Percentiles rank a stretch among this genome's conserved stretches.
Conservation (phyloP, 108 stramenopile genomes). For the Aurantiochytrium sp. region DNA sequence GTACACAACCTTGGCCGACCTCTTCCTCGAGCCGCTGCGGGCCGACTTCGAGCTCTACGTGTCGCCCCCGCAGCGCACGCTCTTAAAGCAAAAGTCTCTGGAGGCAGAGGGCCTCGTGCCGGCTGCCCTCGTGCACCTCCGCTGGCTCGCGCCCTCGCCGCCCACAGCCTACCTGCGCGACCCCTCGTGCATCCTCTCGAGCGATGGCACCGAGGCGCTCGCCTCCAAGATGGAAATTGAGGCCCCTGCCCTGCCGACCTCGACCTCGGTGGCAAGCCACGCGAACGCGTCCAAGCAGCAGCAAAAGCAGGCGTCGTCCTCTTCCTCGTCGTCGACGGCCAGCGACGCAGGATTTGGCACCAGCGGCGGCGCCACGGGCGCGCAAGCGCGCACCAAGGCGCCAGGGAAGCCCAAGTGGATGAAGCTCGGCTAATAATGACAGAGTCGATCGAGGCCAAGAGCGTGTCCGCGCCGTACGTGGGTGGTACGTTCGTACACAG, state of each 20-base stretch:
- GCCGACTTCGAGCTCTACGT: background rate
- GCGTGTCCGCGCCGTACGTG: no score
- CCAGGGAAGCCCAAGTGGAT: background rate
- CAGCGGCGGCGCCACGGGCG: no score
- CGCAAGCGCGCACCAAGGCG: background rate
- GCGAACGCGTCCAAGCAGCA: background rate
- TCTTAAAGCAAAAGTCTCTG: background rate
- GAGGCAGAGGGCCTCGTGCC: background rate
- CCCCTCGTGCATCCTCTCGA: background rate
- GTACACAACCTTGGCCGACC: background rate
- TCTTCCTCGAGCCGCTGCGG: background rate
- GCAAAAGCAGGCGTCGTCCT: no score
- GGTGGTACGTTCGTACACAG: no score
- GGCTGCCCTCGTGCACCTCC: constrained; percentile 10
- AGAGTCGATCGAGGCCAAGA: no score
- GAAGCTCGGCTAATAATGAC: background rate
- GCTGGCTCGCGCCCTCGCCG: background rate
- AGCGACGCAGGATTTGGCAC: no score
- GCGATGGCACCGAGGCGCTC: no score
- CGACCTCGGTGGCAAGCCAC: background rate
- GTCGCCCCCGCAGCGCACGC: background rate
- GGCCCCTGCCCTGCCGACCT: background rate
- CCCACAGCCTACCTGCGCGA: background rate
- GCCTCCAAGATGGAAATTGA: background rate
- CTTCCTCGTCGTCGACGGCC: background rate